Percentiles rank a stretch among this genome's conserved stretches.
phyloP scores from a whole-genome alignment of 495 filamentous ascomycete genomes.

The Massariosphaeria phaeospora region DNA sequence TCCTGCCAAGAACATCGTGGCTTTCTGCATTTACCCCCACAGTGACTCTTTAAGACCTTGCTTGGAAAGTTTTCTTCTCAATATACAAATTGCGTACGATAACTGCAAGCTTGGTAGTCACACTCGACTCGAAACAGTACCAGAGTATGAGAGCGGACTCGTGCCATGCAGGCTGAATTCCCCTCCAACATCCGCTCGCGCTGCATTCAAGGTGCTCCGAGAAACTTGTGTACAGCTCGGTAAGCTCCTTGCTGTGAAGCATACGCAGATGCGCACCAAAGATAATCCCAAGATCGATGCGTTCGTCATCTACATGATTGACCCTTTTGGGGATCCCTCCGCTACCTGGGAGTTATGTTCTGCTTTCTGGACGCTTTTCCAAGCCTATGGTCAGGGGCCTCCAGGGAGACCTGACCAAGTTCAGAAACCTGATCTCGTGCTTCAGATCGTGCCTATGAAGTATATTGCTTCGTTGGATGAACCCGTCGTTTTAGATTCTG shows the following conservation, averaged over 20 bases:
- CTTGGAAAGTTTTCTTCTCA: slow-evolving; percentile 64
- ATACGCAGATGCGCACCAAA: slow-evolving; percentile 37
- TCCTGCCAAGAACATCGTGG: slow-evolving; percentile 72
- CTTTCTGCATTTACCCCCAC: slow-evolving; percentile 73
- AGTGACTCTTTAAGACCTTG: slow-evolving; percentile 54
- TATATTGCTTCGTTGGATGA: slow-evolving; percentile 62
- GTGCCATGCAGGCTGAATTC: slow-evolving; percentile 47
- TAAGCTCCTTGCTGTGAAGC: slow-evolving; percentile 12
- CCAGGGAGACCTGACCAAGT: slow-evolving; percentile 40
- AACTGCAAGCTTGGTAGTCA: slow-evolving; percentile 72
- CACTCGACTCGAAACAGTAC: slow-evolving; percentile 50
- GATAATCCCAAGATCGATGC: slow-evolving; percentile 45
- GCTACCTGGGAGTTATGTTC: slow-evolving; percentile 71
- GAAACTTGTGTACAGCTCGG: slow-evolving; percentile 32
- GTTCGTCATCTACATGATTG: slow-evolving; percentile 81
- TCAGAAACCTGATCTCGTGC: slow-evolving; percentile 55
- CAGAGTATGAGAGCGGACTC: slow-evolving; percentile 55
- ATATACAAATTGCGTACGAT: slow-evolving; percentile 70
- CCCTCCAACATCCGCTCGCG: slow-evolving; percentile 2
- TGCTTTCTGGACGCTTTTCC: slow-evolving; percentile 70
- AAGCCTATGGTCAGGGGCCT: slow-evolving; percentile 56
- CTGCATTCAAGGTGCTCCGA: slow-evolving; percentile 22
- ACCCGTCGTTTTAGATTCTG: slow-evolving; percentile 62
- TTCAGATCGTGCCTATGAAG: slow-evolving; percentile 76
- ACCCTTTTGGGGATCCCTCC: slow-evolving; percentile 60